Conservation (phyloP, 2,329 filamentous ascomycete genomes). For the Alternaria brassicae region DNA sequence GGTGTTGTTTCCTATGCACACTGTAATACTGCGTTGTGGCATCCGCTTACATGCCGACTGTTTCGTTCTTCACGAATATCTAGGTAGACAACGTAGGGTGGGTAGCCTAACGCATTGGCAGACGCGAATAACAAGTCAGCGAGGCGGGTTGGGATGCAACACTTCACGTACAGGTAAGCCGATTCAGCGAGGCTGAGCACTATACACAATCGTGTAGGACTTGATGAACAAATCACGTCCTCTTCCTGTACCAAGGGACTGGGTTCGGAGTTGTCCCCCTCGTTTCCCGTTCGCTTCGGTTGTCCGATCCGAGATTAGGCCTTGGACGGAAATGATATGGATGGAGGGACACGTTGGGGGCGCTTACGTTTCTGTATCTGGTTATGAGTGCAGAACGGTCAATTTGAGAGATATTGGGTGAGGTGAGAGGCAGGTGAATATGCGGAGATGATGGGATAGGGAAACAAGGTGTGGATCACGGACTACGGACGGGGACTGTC, state of each 20-base stretch:
- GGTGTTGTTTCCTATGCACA: neutral
- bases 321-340: neutral
- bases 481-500: neutral
- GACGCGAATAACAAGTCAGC: neutral
- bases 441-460: neutral
- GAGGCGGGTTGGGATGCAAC: neutral
- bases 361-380: neutral
- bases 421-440: neutral
- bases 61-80: too few species aligned
- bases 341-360: neutral
- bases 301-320: neutral
- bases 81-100: too few species aligned
- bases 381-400: neutral
- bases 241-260: neutral
- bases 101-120: neutral
- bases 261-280: slow-evolving; percentile 8
- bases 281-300: slow-evolving; percentile 5
- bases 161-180: neutral
- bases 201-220: neutral
- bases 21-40: too few species aligned
- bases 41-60: too few species aligned
- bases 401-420: neutral
- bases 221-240: too few species aligned
- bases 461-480: neutral
- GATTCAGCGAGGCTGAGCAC: neutral